phyloP scores from a whole-genome alignment of 352 stramenopile genomes.

The Phytopythium litorale region DNA sequence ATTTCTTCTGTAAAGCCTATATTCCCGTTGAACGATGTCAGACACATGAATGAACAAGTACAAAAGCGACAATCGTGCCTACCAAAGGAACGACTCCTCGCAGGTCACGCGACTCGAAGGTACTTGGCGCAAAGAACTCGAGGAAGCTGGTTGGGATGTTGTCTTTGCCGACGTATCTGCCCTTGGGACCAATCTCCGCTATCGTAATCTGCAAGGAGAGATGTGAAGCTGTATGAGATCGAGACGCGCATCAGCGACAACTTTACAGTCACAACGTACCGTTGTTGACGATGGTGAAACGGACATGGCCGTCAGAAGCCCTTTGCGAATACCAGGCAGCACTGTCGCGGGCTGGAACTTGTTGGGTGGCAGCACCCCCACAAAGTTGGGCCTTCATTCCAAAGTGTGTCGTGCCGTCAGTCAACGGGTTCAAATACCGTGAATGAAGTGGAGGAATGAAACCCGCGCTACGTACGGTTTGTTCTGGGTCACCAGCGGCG shows the following conservation, averaged over 20 bases:
- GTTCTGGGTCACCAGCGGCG: slow-evolving; percentile 41
- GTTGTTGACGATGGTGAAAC: slow-evolving; percentile 32
- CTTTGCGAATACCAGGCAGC: slow-evolving; percentile 38
- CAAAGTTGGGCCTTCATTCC: slow-evolving; percentile 22
- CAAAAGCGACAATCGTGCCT: background rate
- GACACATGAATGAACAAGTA: background rate
- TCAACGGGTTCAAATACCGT: background rate
- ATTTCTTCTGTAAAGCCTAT: slow-evolving; percentile 31
- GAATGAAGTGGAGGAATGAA: background rate
- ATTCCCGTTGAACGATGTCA: background rate
- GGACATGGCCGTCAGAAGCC: slow-evolving; percentile 42
- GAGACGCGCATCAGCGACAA: background rate
- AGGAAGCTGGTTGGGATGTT: slow-evolving; percentile 51
- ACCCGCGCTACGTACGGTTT: slow-evolving; percentile 30
- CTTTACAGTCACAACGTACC: slow-evolving; percentile 7
- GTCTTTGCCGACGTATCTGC: slow-evolving; percentile 39
- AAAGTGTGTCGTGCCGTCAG: background rate
- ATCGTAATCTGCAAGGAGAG: slow-evolving; percentile 26
- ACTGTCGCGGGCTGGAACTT: slow-evolving; percentile 47
- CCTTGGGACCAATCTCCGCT: slow-evolving; percentile 60
- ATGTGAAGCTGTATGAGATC: background rate
- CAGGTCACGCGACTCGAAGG: slow-evolving; percentile 51
- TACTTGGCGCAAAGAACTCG: slow-evolving; percentile 41
- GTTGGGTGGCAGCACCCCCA: slow-evolving; percentile 41
- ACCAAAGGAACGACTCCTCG: slow-evolving; percentile 28